Conservation (phyloP, 306 rosid species). For the Aeschynomene evenia region DNA sequence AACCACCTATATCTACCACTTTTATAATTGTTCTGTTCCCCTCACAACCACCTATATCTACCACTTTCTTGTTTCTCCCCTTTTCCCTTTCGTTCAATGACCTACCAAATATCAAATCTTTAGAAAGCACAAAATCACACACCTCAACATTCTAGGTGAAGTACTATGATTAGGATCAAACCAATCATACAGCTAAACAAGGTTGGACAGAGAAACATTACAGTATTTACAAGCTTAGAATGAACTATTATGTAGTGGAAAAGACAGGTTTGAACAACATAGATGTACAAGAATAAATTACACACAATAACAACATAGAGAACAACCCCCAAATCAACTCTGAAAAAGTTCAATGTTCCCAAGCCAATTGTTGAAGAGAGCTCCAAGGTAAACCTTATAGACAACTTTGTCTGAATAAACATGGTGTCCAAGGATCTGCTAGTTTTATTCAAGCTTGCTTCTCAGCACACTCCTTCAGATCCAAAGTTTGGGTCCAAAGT, state of each 20-base stretch:
- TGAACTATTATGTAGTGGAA: conserved; percentile 1
- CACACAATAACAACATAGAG: not conserved
- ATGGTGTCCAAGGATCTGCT: not conserved
- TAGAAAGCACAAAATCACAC: not conserved
- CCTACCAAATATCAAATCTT: not conserved
- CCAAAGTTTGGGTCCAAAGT: conserved; percentile 26
- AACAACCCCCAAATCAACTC: conserved; percentile 32
- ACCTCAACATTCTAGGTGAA: not conserved
- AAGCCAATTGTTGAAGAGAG: conserved; percentile 22
- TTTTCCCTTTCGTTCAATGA: not conserved
- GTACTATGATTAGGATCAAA: not conserved
- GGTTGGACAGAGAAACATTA: not conserved
- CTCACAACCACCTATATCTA: not conserved
- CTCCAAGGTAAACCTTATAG: not conserved
- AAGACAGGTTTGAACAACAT: conserved; percentile 1
- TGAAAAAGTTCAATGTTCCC: not conserved
- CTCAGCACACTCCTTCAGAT: conserved; percentile 13
- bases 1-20: too few relatives aligned
- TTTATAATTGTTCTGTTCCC: too few relatives aligned
- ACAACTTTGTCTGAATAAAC: conserved; percentile 20
- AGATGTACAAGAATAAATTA: not conserved
- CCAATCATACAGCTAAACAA: not conserved
- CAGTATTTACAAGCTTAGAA: conserved; percentile 12
- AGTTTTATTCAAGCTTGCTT: conserved; percentile 34
- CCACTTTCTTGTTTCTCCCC: not conserved